Base-by-base conservation (phyloP, 140 eudicot genomes). In the Flaveria floridana region DNA sequence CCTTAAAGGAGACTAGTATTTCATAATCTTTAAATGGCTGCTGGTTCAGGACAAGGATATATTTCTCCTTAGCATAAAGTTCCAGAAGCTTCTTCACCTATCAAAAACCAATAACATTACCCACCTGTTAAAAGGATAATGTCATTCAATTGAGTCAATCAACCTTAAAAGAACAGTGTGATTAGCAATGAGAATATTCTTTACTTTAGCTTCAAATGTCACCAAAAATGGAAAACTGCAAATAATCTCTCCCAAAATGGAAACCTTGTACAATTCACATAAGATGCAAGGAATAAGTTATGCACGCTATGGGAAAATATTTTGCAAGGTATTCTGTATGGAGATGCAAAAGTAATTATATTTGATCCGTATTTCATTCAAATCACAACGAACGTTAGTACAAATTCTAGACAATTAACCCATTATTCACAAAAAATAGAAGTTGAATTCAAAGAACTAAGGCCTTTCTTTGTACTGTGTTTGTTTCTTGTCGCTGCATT, bases 1-100 rank as follows among this genome's bases (percentile, higher is more conserved):
- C 99, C 99, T 95, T 95, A 71, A 95, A 91, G 70, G 91, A 77
- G 68, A 95, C 95, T 50, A 84, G 79, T 81, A 86, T 77, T 74
- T 87, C 85, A 58, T 89, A 84, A 74, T 89, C 95, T 83, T 74
- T 80, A n/a, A 70, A 78, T 57, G 75, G 82, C 81, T 73, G 84
- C 52, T 82, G 87, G 78, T 95, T 87, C 64, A 89, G 85, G 55
- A 80, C 78, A 53, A 95, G 99, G 62, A 95, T 80, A 62, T 95
- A 84, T 67, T 84, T 87, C 79, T 95, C 99, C 73, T 84, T 81
- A 7, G 81, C 74, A 72, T 88, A 95, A 11, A 95, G 64, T 50
- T 82, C 52, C 46, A 91, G 76, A 72, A 95, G 91, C 85, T 30
- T 79, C 82, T 69, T 86, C 69, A 91, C 78, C 97, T 95, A 82